Evolutionary conservation across 139 green algal species (phyloP).

Genomic region (Chlamydomonas sp.): DNA sequence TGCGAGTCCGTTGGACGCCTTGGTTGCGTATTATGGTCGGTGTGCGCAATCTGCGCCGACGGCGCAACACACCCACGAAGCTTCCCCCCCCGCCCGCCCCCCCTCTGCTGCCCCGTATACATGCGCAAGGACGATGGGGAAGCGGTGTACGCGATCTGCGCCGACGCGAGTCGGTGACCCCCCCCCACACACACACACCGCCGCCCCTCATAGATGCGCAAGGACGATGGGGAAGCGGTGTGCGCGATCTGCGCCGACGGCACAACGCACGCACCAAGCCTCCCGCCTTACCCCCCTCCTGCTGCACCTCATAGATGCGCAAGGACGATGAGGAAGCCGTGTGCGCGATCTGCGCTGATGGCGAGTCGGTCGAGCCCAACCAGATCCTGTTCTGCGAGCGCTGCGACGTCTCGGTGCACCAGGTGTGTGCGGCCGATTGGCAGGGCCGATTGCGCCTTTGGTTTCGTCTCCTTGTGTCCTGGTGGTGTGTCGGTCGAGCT

Average conservation of each 20-base stretch:
- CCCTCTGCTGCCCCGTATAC: slow-evolving; percentile 7
- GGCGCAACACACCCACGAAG: neutral
- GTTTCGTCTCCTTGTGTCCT: no score
- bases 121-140: slow-evolving; percentile 68
- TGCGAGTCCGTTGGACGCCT: no score
- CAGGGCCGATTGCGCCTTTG: no score
- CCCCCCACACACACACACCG: neutral
- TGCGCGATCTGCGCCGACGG: neutral
- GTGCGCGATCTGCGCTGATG: slow-evolving; percentile 80
- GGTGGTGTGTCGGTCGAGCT: slow-evolving; percentile 55
- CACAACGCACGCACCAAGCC: neutral
- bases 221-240: neutral
- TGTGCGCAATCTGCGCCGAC: neutral
- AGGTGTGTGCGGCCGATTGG: no score
- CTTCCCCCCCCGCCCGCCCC: no score
- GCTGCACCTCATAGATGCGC: slow-evolving; percentile 17
- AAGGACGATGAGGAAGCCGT: slow-evolving; percentile 70
- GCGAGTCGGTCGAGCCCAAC: slow-evolving; percentile 62
- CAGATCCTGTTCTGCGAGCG: slow-evolving; percentile 88
- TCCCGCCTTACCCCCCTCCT: neutral
- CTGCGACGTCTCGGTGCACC: slow-evolving; percentile 87
- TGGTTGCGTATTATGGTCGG: no score
- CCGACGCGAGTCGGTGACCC: neutral
- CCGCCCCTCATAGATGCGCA: neutral
- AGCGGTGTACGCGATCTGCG: slow-evolving; percentile 63